Base-by-base conservation (phyloP, 139 green algal species). In the Klebsormidium nitens region DNA sequence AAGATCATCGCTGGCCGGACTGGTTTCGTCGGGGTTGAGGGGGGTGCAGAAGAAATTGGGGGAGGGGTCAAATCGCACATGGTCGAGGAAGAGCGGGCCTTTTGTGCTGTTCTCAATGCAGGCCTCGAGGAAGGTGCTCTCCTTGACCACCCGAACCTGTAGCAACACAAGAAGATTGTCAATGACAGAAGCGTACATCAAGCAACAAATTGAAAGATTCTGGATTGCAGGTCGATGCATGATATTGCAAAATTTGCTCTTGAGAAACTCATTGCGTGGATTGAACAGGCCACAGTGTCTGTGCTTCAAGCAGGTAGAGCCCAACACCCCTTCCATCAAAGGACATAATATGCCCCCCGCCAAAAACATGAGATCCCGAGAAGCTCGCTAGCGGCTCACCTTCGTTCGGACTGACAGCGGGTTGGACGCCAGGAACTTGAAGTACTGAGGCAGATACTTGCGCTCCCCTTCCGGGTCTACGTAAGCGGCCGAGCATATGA, bases 41-140 rank as follows among this genome's bases (percentile, higher is more conserved):
- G 55, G 4, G 8, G 35, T 57, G 6, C 36, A 37, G 5, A 69
- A 26, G 28, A n/a, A n/a, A n/a, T n/a, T n/a, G n/a, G 61, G 42
- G 0, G 64, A 57, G 56, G 85, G 72, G 17, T 88, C 81, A 55
- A 91, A 88, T 11, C 68, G 50, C 49, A 91, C 81, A 34, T 77
- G 64, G 40, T 90, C 81, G 35, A 92, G 66, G 17, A 92, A 70
- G 39, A 92, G 80, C 2, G 85, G 63, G 3, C n/a, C 58, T 39
- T 79, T 81, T 17, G 77, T 90, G 64, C 47, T 59, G 58, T 92
- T 92, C 73, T 92, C 87, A 31, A 92, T 70, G 57, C 79, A 87
- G 3, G 83, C 86, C 56, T 92, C 87, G 59, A 92, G 56, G 8
- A 92, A 81, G 3, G 72, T 67, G 36, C 63, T 46, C 0, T 80